Conservation (phyloP, 2,329 filamentous ascomycete species). For the Anisogramma anomala region DNA sequence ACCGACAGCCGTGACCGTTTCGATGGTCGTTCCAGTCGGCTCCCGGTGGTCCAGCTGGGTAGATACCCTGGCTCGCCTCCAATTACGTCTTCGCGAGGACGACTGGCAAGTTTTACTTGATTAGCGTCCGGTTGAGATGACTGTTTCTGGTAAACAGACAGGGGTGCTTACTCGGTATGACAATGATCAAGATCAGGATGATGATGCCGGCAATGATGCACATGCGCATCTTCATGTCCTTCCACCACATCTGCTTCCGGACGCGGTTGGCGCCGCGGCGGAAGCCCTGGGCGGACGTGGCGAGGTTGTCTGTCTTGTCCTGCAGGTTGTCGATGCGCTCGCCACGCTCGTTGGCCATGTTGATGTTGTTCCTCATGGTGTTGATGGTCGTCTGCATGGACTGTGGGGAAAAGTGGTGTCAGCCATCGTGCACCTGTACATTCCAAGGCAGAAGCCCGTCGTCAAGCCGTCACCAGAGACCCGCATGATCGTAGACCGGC, state of each 20-base stretch:
- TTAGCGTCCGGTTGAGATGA: too few species aligned
- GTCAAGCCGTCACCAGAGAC: neutral
- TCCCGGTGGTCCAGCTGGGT: conserved; percentile 3
- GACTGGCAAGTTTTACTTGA: too few species aligned
- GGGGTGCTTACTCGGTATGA: conserved; percentile 76
- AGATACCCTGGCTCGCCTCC: neutral
- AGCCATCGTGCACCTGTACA: neutral
- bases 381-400: conserved; percentile 95
- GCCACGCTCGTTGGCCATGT: conserved; percentile 89
- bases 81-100: conserved; percentile 14
- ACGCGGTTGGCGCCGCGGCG: conserved; percentile 92
- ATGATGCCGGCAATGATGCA: conserved; percentile 87
- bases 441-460: neutral
- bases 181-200: conserved; percentile 83
- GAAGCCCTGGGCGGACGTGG: conserved; percentile 87
- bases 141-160: too few species aligned
- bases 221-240: conserved; percentile 99
- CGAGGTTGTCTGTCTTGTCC: conserved; percentile 91
- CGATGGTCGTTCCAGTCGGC: conserved; percentile 6
- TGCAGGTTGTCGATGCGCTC: conserved; percentile 77
- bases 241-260: conserved; percentile 99
- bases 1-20: conserved; percentile 3
- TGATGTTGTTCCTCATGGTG: conserved; percentile 96
- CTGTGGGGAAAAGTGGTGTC: conserved; percentile 33
- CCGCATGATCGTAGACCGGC: neutral